Conservation (phyloP, 306 rosid genomes). For the Cyclanthera cordifolia region DNA sequence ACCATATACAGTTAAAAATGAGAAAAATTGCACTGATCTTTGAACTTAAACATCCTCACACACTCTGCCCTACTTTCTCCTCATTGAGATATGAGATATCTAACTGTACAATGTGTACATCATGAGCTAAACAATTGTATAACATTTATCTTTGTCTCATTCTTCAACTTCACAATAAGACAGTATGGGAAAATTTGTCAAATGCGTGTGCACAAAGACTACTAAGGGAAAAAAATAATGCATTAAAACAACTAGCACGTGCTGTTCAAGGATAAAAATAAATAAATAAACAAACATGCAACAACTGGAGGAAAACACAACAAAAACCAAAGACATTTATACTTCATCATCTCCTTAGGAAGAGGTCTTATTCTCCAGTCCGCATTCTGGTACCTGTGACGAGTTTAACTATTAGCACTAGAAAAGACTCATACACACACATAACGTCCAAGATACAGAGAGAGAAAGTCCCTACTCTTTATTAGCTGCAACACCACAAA, state of each 20-base stretch:
- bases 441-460: conserved; percentile 3
- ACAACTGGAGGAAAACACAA: not conserved
- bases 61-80: not conserved
- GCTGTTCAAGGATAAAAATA: not conserved
- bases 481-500: conserved; percentile 68
- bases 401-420: conserved; percentile 20
- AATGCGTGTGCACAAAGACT: not conserved
- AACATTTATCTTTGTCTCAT: not conserved
- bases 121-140: not conserved
- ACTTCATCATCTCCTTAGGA: conserved; percentile 87
- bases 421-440: conserved; percentile 2
- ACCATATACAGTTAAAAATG: not conserved
- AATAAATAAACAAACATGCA: not conserved
- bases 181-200: not conserved
- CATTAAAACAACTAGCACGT: not conserved
- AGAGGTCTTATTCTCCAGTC: conserved; percentile 95
- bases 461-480: conserved; percentile 52
- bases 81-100: not conserved
- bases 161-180: not conserved
- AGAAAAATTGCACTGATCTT: not conserved
- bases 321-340: conserved; percentile 14
- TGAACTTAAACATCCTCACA: not conserved
- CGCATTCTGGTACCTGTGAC: conserved; percentile 83
- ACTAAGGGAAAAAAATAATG: not conserved
- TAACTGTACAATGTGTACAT: not conserved